Evolutionary conservation across 352 stramenopile species (phyloP).

Genomic region (Proteromonas lacertae): DNA sequence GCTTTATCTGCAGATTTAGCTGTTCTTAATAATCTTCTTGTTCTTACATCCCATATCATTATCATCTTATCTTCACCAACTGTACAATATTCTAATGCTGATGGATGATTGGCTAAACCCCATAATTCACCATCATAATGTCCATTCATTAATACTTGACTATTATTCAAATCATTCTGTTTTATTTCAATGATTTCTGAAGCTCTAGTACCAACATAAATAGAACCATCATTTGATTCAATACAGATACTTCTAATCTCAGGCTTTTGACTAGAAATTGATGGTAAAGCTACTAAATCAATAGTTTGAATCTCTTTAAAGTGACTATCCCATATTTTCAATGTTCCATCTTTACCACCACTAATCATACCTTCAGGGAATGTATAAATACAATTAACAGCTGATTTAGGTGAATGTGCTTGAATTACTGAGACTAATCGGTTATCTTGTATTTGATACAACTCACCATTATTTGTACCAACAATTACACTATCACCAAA

Average conservation of each 20-base stretch:
- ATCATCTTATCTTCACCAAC: slow-evolving; percentile 40
- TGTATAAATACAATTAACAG: slow-evolving; percentile 4
- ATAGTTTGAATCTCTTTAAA: slow-evolving; percentile 7
- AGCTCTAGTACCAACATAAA: not conserved
- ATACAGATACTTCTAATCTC: not conserved
- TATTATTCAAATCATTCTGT: too few relatives aligned
- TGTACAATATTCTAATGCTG: slow-evolving; percentile 32
- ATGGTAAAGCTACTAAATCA: too few relatives aligned
- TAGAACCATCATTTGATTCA: not conserved
- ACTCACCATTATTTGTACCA: slow-evolving; percentile 30
- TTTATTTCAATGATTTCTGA: slow-evolving; percentile 2
- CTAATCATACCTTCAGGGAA: slow-evolving; percentile 17
- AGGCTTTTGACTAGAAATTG: not conserved
- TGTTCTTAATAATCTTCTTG: not conserved
- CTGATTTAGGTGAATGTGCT: slow-evolving; percentile 14
- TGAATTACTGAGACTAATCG: slow-evolving; percentile 27
- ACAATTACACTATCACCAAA: slow-evolving; percentile 31
- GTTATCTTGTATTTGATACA: slow-evolving; percentile 32
- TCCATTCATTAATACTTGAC: not conserved
- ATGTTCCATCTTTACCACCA: slow-evolving; percentile 35
- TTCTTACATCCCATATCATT: slow-evolving; percentile 24
- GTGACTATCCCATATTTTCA: slow-evolving; percentile 34
- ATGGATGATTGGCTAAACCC: slow-evolving; percentile 31
- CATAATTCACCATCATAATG: slow-evolving; percentile 22
- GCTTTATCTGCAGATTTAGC: not conserved